These are phyloP conservation scores for Colletotrichum higginsianum DNA, from an alignment of 2,329 filamentous ascomycete genomes.

Conservation along the genomic window DNA sequence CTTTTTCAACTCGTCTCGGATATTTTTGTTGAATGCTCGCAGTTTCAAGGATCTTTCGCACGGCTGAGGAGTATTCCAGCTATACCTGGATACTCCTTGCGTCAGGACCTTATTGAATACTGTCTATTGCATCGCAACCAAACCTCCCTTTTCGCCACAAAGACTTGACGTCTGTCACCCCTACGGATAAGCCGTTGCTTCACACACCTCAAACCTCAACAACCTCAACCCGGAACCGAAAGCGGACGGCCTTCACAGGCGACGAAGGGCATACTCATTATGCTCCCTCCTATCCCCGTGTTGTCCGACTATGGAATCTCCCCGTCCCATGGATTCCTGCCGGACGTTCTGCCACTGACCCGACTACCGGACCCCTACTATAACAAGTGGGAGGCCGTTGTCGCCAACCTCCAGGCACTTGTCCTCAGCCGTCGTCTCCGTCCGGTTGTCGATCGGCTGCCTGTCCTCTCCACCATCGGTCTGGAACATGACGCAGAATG, in stretches of 20 bases:
- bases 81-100: slow-evolving; percentile 75
- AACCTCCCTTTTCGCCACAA: slow-evolving; percentile 41
- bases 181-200: background rate
- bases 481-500: slow-evolving; percentile 90
- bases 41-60: slow-evolving; percentile 55
- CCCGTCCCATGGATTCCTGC: slow-evolving; percentile 87
- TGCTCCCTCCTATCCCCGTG: slow-evolving; percentile 73
- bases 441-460: slow-evolving; percentile 83
- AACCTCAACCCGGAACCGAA: background rate
- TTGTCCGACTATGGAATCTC: slow-evolving; percentile 87
- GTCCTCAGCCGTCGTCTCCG: slow-evolving; percentile 89
- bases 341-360: slow-evolving; percentile 83
- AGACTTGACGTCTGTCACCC: slow-evolving; percentile 16
- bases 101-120: slow-evolving; percentile 63
- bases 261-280: slow-evolving; percentile 46
- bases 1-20: background rate
- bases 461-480: slow-evolving; percentile 85
- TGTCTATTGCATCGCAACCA: slow-evolving; percentile 30
- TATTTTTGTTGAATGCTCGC: slow-evolving; percentile 35
- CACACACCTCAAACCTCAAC: background rate
- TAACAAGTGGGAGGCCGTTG: slow-evolving; percentile 91
- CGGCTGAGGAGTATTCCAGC: slow-evolving; percentile 75
- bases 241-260: background rate
- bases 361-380: slow-evolving; percentile 92
- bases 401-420: slow-evolving; percentile 87